Evolutionary conservation across 2,329 filamentous ascomycete species (phyloP), one percentile per base, ranked within the genome.

Genomic region (Cytospora chrysosperma): DNA sequence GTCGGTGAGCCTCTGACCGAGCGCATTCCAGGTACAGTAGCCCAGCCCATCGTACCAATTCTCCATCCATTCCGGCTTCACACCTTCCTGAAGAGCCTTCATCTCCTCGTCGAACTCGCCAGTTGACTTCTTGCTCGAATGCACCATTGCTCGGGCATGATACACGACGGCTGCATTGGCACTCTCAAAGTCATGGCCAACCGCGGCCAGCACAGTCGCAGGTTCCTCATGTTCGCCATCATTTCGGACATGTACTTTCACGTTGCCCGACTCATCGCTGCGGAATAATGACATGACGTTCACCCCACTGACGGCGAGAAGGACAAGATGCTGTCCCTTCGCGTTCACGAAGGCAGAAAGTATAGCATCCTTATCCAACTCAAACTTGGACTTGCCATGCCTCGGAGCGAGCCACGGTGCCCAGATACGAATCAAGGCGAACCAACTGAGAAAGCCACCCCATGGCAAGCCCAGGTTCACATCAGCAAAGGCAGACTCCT

Each of bases 1-100:
- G 65, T 94, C 91, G 0, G 88, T 95, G 37, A 99, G 80, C 52
- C 88, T 79, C 70, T 96, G 92, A 0, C 95, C 95, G 0, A 99
- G 81, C 0, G 88, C 90, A 72, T 98, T 99, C 95, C 95, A 99
- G 0, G 95, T 99, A 74, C 95, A 99, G 73, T 95, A 99, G 0
- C 93, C 91, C 43, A 99, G 79, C 0, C 93, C 92, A 74, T 98
- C 95, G 72, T 93, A 93, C 93, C 93, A 97, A 64, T 91, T 87
- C 67, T 95, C 87, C 56, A 91, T 78, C 92, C 92, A 97, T 72
- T 87, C 75, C 7, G 81, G 77, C 60, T 82, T 81, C 37, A 88
- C 76, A 6, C 81, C 81, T 28, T 80, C 76, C 19, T 75, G 75
- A 9, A 84, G 69, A 0, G 76, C 74, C 62, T 79, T 74, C 28